Base-by-base conservation (phyloP, 2,329 filamentous ascomycete species). In the Chaetomiaceae sp. region DNA sequence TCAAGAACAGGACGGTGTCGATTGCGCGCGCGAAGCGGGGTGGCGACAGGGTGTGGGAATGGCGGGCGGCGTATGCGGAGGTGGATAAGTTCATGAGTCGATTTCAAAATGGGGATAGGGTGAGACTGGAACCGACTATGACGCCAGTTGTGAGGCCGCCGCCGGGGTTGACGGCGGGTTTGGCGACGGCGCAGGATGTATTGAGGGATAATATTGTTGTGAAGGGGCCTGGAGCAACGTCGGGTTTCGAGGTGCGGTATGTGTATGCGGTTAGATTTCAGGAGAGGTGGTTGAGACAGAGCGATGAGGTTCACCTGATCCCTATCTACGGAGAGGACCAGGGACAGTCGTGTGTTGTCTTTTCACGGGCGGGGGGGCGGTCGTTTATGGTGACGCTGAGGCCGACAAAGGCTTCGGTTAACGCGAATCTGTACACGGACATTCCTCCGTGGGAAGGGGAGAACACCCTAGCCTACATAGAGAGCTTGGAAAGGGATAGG, bases 371-470 rank as follows among this genome's bases (percentile, higher is more conserved):
- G 10, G 21, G 6, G 3, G 20, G 16, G 5, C 27, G 35, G n/a
- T 37, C 31, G 4, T 45, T 45, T 14, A 37, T 37, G 43, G 33
- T 45, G 2, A 30, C 20, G 4, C 12, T 45, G 13, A 12, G 21
- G 21, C 31, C 43, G 21, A 47, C 44, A 3, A 40, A 17, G 25
- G 35, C 35, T 7, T 40, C 44, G 35, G 35, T 31, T 4, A 47
- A 47, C 14, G 44, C 35, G 7, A 30, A 47, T 13, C 13, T 47
- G 21, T 45, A 30, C 9, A 45, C 34, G 21, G 17, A 51, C 27
- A 51, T 51, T 23, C 49, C 37, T 19, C 16, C n/a, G 16, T 47
- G 43, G 49, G 13, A 47, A 38, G 49, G 49, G n/a, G n/a, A 46
- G 17, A 14, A 12, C 4, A 47, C 43, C 16, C n/a, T 51, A 2